Evolutionary conservation across 768 basidiomycete species (phyloP).

Genomic region (Boletus subparvulus): DNA sequence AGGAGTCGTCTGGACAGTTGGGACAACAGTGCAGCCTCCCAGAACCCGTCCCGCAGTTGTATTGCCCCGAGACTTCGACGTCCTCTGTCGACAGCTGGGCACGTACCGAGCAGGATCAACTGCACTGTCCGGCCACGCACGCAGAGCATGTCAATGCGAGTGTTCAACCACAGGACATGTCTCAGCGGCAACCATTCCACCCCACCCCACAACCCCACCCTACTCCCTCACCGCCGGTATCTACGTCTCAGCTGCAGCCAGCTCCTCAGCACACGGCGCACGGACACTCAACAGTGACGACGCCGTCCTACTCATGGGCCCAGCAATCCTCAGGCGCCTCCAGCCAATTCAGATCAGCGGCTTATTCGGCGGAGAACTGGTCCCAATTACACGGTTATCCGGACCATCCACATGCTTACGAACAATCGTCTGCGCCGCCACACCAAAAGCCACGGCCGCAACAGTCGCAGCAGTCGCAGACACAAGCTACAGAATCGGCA

Average conservation of each 20-base stretch:
- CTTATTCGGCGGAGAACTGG: slow-evolving; percentile 11
- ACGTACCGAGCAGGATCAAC: slow-evolving; percentile 15
- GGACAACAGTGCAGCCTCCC: slow-evolving; percentile 39
- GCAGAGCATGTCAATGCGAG: slow-evolving; percentile 5
- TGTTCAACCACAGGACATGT: slow-evolving; percentile 9
- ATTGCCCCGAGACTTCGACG: slow-evolving; percentile 15
- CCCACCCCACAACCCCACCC: slow-evolving; percentile 24
- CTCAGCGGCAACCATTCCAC: slow-evolving; percentile 29
- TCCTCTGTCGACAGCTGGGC: slow-evolving; percentile 18
- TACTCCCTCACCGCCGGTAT: slow-evolving; percentile 3
- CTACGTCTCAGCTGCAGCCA: slow-evolving; percentile 3
- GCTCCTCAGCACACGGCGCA: slow-evolving; percentile 19
- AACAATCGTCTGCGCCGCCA: slow-evolving; percentile 4
- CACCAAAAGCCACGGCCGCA: slow-evolving; percentile 1
- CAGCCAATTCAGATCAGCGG: slow-evolving; percentile 4
- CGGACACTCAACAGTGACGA: slow-evolving; percentile 12
- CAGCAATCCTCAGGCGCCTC: slow-evolving; percentile 3
- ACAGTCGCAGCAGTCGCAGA: slow-evolving; percentile 6
- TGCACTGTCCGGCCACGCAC: slow-evolving; percentile 2
- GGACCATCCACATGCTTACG: slow-evolving; percentile 21
- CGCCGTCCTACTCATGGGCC: slow-evolving; percentile 19
- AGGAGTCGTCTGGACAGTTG: slow-evolving; percentile 28
- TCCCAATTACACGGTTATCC: slow-evolving; percentile 9
- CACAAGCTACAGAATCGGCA: slow-evolving; percentile 1
- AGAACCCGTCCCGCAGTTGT: slow-evolving; percentile 7